Evolutionary conservation across 1,139 yeast genomes (phyloP).

Genomic region (Pichia sp.): DNA sequence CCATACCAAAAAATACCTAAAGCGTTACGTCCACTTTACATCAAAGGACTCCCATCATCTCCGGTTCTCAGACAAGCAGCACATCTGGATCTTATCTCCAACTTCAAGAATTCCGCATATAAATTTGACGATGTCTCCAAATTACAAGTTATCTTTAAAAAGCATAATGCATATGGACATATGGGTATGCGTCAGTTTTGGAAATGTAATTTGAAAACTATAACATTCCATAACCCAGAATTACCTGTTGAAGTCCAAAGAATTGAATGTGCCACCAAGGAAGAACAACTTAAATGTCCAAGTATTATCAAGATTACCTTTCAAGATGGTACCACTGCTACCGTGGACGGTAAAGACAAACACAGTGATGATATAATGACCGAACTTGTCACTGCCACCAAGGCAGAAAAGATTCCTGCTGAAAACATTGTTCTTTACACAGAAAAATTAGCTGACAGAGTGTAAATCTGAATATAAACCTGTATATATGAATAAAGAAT

Average conservation of each 20-base stretch:
- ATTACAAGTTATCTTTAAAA: constrained; percentile 40
- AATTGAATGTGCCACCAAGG: constrained; percentile 40
- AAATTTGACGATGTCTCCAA: constrained; percentile 33
- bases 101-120: constrained; percentile 40
- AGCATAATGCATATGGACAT: constrained; percentile 40
- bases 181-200: constrained; percentile 58
- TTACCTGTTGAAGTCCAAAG: constrained; percentile 57
- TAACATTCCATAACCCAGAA: constrained; percentile 76
- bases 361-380: constrained; percentile 35
- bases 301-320: constrained; percentile 32
- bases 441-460: constrained; percentile 1
- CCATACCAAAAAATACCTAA: constrained; percentile 20
- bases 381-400: constrained; percentile 31
- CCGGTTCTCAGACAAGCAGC: constrained; percentile 35
- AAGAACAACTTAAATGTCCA: constrained; percentile 40
- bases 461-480: background rate
- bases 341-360: constrained; percentile 35
- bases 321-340: constrained; percentile 31
- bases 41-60: constrained; percentile 25
- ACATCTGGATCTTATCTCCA: constrained; percentile 37
- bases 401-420: constrained; percentile 31
- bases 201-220: constrained; percentile 65
- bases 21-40: constrained; percentile 21
- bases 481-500: background rate
- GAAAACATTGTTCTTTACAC: constrained; percentile 24